A percentile compares a stretch with the other conserved stretches of the same genome.
Evolutionary conservation across 169 alveolate genomes (phyloP).

Genomic region (Ichthyophthirius multifiliis): DNA sequence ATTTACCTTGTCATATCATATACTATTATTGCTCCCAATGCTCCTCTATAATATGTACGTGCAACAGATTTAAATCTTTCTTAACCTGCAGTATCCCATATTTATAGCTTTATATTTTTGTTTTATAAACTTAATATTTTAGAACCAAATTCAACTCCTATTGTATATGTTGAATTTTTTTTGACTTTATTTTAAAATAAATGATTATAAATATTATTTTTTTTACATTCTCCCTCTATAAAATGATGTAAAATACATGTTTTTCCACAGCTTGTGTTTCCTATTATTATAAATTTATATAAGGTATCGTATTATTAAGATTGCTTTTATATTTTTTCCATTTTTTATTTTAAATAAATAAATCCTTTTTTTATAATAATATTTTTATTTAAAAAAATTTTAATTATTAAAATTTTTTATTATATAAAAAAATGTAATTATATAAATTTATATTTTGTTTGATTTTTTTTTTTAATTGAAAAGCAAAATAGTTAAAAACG

Average conservation of each 20-base stretch:
- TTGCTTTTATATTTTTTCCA: no score
- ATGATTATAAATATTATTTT: neutral
- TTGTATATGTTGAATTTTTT: conserved; percentile 42
- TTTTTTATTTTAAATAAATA: no score
- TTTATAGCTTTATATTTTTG: conserved; percentile 51
- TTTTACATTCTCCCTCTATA: conserved; percentile 41
- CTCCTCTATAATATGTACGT: conserved; percentile 67
- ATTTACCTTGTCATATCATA: conserved; percentile 62
- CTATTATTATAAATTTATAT: conserved; percentile 63
- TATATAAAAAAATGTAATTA: no score
- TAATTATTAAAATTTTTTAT: no score
- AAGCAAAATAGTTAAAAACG: no score
- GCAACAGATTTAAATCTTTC: conserved; percentile 59
- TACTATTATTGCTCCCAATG: conserved; percentile 61
- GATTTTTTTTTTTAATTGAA: no score
- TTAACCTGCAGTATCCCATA: conserved; percentile 76
- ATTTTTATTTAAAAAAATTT: no score
- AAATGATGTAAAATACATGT: conserved; percentile 41
- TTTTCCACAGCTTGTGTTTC: conserved; percentile 57
- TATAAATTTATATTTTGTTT: no score
- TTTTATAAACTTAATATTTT: conserved; percentile 39
- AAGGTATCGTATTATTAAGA: no score
- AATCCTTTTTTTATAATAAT: no score
- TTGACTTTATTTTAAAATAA: neutral
- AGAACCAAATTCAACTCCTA: conserved; percentile 77